Percentiles rank a stretch among this genome's conserved stretches.
These are phyloP conservation scores for Escovopsis sp. DNA, from an alignment of 2,329 filamentous ascomycete species.

Conservation along the genomic window DNA sequence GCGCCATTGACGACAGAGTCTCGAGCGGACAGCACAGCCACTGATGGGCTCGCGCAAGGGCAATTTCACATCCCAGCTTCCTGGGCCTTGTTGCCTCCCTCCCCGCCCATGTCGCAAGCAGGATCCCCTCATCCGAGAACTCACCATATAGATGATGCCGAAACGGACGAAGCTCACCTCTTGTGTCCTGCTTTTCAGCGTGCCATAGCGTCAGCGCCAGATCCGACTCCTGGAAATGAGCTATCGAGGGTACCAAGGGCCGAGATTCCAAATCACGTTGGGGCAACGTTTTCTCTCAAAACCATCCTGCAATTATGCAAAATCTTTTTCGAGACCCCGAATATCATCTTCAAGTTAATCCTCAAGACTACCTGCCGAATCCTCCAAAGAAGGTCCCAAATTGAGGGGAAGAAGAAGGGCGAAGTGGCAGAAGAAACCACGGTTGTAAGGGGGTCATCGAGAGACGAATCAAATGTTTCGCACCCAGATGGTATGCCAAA, in stretches of 20 bases:
- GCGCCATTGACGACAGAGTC: too few relatives aligned
- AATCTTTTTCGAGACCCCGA: conserved; percentile 65
- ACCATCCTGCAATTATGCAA: conserved; percentile 66
- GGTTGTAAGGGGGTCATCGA: conserved; percentile 48
- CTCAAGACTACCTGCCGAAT: conserved; percentile 69
- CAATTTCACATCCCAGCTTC: conserved; percentile 41
- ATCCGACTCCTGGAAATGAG: background rate
- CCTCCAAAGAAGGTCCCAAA: conserved; percentile 34
- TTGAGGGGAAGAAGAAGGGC: conserved; percentile 46
- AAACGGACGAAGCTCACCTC: background rate
- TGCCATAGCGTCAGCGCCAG: background rate
- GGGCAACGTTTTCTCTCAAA: conserved; percentile 24
- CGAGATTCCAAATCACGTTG: background rate
- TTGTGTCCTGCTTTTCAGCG: too few relatives aligned
- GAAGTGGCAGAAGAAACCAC: conserved; percentile 36
- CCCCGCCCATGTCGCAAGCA: conserved; percentile 24
- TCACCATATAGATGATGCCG: background rate
- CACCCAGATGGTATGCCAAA: background rate
- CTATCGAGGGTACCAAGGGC: background rate
- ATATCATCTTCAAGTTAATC: conserved; percentile 64
- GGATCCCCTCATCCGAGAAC: conserved; percentile 15
- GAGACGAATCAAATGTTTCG: background rate
- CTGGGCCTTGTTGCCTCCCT: conserved; percentile 31
- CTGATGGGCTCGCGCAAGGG: conserved; percentile 18
- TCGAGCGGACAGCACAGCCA: conserved; percentile 14